Conservation (phyloP, 345 rosid species). For the Jatropha curcas region DNA sequence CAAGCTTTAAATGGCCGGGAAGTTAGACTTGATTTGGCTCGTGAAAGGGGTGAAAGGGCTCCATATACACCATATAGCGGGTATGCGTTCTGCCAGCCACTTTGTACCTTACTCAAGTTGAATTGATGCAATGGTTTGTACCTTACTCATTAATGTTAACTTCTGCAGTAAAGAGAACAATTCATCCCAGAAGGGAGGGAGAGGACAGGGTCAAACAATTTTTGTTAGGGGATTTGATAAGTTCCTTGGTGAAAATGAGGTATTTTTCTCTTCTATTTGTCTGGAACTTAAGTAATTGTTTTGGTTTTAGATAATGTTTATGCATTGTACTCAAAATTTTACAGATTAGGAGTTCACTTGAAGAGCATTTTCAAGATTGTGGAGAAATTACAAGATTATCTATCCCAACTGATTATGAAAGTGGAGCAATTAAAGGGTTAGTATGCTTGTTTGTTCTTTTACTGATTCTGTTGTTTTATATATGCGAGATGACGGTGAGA, state of each 20-base stretch:
- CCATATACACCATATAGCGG: constrained; percentile 70
- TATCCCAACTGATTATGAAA: constrained; percentile 66
- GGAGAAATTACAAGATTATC: constrained; percentile 65
- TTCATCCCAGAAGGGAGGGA: constrained; percentile 53
- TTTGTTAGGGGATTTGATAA: constrained; percentile 69
- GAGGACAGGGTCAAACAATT: constrained; percentile 36
- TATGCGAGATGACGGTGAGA: too few relatives aligned
- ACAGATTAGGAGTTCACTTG: constrained; percentile 55
- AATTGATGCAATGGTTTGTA: too few relatives aligned
- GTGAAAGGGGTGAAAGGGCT: constrained; percentile 47
- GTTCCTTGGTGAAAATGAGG: constrained; percentile 54
- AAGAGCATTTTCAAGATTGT: constrained; percentile 64
- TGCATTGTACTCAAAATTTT: neutral
- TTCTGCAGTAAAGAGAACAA: constrained; percentile 48
- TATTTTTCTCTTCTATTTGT: constrained; percentile 7
- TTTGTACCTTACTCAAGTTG: neutral
- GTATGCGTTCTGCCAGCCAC: constrained; percentile 22
- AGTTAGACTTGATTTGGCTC: constrained; percentile 71
- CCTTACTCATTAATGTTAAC: neutral
- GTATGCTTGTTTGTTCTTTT: constrained; percentile 19
- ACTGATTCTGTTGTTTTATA: neutral
- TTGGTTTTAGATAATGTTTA: neutral
- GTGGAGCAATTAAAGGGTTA: constrained; percentile 72
- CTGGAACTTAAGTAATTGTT: neutral
- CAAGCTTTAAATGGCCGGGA: constrained; percentile 45